Conservation (phyloP, 192 early-diverging fungal genomes). For the Powellomyces hirtus region DNA sequence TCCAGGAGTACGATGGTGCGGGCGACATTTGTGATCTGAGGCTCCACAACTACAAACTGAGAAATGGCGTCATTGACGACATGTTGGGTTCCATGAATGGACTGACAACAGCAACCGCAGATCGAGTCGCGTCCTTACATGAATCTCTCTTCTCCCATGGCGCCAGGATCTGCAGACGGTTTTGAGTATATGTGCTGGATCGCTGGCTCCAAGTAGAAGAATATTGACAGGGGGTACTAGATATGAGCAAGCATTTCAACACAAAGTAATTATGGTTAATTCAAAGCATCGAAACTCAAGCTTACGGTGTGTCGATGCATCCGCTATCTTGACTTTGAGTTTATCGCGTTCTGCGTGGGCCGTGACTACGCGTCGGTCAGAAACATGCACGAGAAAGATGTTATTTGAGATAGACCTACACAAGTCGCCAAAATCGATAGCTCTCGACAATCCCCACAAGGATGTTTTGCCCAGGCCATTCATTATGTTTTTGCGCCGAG, state of each 20-base stretch:
- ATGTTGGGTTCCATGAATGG: neutral
- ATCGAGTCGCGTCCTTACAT: neutral
- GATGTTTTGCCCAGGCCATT: constrained; percentile 40
- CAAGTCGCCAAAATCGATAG: constrained; percentile 37
- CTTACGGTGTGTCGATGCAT: too few species aligned
- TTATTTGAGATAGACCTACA: neutral
- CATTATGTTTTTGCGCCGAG: too few species aligned
- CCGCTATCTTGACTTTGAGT: too few species aligned
- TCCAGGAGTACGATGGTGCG: constrained; percentile 47
- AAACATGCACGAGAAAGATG: neutral
- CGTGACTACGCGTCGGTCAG: neutral
- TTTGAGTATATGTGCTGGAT: constrained; percentile 50
- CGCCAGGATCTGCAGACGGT: constrained; percentile 39
- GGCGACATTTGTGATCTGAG: constrained; percentile 42
- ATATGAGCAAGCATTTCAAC: neutral
- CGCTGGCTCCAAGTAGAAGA: constrained; percentile 44
- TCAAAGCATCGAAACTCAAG: too few species aligned
- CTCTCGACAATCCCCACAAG: constrained; percentile 41
- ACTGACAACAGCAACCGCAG: neutral
- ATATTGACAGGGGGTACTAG: constrained; percentile 23
- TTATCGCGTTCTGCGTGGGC: neutral
- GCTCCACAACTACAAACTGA: constrained; percentile 56
- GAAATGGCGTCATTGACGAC: neutral
- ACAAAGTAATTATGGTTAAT: too few species aligned
- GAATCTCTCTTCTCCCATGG: constrained; percentile 14